phyloP scores from a whole-genome alignment of 2,329 filamentous ascomycete species.

The Orbilia oligospora region DNA sequence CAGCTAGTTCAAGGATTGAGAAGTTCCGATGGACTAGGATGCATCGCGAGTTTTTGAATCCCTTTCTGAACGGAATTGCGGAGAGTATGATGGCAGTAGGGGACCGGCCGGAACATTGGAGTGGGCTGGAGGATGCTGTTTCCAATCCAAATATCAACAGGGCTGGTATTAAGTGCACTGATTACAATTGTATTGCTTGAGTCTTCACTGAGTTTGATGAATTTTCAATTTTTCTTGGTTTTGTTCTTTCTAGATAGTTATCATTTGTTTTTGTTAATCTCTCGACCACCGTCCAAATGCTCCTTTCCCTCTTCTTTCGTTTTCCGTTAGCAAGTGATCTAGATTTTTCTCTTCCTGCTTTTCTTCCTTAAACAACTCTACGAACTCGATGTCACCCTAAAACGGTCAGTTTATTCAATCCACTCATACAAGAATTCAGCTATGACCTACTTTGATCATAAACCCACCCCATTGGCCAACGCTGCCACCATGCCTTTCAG shows the following conservation, averaged over 20 bases:
- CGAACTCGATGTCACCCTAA: conserved; percentile 47
- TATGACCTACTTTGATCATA: conserved; percentile 35
- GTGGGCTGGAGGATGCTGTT: neutral
- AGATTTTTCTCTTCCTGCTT: conserved; percentile 22
- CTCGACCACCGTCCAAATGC: conserved; percentile 41
- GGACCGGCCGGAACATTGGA: conserved; percentile 6
- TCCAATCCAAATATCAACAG: neutral
- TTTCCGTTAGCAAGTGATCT: conserved; percentile 33
- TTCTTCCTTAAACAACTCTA: conserved; percentile 31
- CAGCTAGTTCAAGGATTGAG: neutral
- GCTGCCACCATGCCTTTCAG: conserved; percentile 21
- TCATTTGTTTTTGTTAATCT: conserved; percentile 9
- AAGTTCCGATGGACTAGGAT: neutral
- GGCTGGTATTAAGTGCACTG: neutral
- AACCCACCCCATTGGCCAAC: conserved; percentile 45
- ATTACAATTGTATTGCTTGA: neutral
- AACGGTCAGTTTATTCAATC: neutral
- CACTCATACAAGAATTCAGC: neutral
- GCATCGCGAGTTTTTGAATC: neutral
- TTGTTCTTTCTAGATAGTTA: neutral
- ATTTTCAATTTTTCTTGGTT: no score
- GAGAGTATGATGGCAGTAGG: neutral
- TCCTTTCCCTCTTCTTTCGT: conserved; percentile 19
- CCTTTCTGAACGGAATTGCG: neutral
- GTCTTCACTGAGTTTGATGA: neutral